phyloP scores from a whole-genome alignment of 1,139 yeast genomes.

The Blastobotrys serpentis region DNA sequence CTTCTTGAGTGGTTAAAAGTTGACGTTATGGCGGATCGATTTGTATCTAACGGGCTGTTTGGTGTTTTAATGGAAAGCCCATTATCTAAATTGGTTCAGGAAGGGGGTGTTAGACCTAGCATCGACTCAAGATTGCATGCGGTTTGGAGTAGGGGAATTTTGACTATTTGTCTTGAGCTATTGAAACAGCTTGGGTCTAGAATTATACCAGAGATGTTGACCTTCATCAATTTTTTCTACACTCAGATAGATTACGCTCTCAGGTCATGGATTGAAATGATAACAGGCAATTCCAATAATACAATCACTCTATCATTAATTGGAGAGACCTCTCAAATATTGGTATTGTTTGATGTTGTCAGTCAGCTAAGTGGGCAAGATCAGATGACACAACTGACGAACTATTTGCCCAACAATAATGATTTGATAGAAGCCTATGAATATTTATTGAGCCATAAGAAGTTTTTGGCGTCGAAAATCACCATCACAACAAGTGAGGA shows the following conservation, averaged over 20 bases:
- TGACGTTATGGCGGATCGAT: slow-evolving; percentile 62
- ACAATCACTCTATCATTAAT: slow-evolving; percentile 60
- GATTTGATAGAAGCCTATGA: slow-evolving; percentile 59
- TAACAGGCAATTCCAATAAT: slow-evolving; percentile 22
- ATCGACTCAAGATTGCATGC: slow-evolving; percentile 59
- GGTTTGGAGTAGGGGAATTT: slow-evolving; percentile 79
- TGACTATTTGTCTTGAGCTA: slow-evolving; percentile 63
- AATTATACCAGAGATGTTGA: slow-evolving; percentile 62
- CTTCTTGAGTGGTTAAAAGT: slow-evolving; percentile 67
- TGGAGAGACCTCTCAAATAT: slow-evolving; percentile 78
- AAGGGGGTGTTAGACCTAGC: slow-evolving; percentile 57
- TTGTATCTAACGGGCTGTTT: slow-evolving; percentile 65
- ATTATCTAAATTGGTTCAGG: slow-evolving; percentile 62
- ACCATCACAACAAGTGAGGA: slow-evolving; percentile 65
- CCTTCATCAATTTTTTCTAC: slow-evolving; percentile 62
- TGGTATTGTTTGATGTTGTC: slow-evolving; percentile 62
- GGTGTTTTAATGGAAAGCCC: slow-evolving; percentile 73
- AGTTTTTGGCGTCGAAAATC: slow-evolving; percentile 69
- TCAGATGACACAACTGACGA: slow-evolving; percentile 26
- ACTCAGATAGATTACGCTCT: slow-evolving; percentile 63
- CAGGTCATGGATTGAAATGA: slow-evolving; percentile 65
- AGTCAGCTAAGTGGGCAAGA: slow-evolving; percentile 40
- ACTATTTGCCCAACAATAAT: slow-evolving; percentile 31
- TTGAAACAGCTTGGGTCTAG: slow-evolving; percentile 63
- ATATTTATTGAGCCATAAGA: slow-evolving; percentile 80